A percentile compares a stretch with the other conserved stretches of the same genome.
Conservation (phyloP, 441 rosid species). For the Erodium texanum region DNA sequence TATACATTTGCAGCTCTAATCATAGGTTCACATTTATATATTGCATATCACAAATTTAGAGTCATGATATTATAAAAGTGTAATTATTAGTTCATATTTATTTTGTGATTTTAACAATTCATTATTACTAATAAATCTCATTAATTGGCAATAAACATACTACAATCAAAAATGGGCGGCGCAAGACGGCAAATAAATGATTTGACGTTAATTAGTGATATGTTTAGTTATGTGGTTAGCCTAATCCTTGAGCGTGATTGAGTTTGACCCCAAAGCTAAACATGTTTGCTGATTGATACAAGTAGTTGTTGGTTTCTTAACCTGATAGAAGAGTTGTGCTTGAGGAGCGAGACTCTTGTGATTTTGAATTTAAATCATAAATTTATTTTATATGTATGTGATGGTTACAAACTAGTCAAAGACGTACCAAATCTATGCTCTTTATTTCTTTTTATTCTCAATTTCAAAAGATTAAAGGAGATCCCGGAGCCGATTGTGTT, state of each 20-base stretch:
- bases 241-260: not conserved
- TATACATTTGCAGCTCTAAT: too few relatives aligned
- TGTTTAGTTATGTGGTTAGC: not conserved
- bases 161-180: not conserved
- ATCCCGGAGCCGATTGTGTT: not conserved
- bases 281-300: not conserved
- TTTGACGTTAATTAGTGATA: not conserved
- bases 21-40: too few relatives aligned
- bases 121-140: not conserved
- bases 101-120: too few relatives aligned
- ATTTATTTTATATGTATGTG: not conserved
- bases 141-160: not conserved
- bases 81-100: too few relatives aligned
- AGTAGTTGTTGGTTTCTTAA: not conserved
- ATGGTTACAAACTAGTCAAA: not conserved
- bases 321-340: not conserved
- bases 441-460: not conserved
- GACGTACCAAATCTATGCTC: constrained; percentile 1
- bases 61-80: too few relatives aligned
- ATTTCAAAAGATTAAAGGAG: not conserved
- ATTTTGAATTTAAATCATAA: not conserved
- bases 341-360: not conserved
- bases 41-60: too few relatives aligned
- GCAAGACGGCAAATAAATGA: not conserved
- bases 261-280: not conserved